phyloP scores from a whole-genome alignment of 768 basidiomycete species.

The Scleroderma citrinum region DNA sequence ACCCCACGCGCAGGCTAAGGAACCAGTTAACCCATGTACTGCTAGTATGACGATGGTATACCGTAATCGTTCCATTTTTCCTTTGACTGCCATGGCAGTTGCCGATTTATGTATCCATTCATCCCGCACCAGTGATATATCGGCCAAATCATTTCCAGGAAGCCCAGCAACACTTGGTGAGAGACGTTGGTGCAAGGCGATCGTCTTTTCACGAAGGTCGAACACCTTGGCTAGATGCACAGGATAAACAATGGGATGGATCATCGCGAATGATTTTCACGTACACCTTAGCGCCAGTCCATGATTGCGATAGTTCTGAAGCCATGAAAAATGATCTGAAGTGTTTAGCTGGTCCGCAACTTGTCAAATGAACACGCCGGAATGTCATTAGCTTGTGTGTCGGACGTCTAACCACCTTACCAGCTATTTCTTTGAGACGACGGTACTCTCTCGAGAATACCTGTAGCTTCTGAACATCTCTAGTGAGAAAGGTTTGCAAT shows the following conservation, averaged over 20 bases:
- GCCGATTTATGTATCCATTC: slow-evolving; percentile 55
- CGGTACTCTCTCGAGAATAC: slow-evolving; percentile 50
- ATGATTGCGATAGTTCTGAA: slow-evolving; percentile 8
- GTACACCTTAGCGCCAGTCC: background rate
- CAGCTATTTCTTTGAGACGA: slow-evolving; percentile 44
- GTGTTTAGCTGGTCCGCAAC: slow-evolving; percentile 1
- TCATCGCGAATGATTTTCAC: background rate
- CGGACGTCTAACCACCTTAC: slow-evolving; percentile 26
- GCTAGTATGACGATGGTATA: slow-evolving; percentile 2
- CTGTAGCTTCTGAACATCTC: slow-evolving; percentile 43
- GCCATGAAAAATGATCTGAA: slow-evolving; percentile 16
- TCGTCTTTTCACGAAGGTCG: slow-evolving; percentile 49
- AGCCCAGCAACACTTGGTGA: slow-evolving; percentile 58
- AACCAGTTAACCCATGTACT: background rate
- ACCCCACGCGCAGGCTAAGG: slow-evolving; percentile 61
- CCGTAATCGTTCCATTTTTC: slow-evolving; percentile 21
- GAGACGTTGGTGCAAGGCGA: slow-evolving; percentile 47
- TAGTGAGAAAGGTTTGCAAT: slow-evolving; percentile 41
- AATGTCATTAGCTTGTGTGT: background rate
- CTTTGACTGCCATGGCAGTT: slow-evolving; percentile 22
- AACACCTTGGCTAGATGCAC: background rate
- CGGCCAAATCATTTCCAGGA: slow-evolving; percentile 53
- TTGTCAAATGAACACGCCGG: slow-evolving; percentile 3
- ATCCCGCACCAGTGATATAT: slow-evolving; percentile 54
- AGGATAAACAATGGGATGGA: background rate